These are phyloP conservation scores for Fusarium camptoceras DNA, from an alignment of 2,329 filamentous ascomycete genomes.

Conservation along the genomic window DNA sequence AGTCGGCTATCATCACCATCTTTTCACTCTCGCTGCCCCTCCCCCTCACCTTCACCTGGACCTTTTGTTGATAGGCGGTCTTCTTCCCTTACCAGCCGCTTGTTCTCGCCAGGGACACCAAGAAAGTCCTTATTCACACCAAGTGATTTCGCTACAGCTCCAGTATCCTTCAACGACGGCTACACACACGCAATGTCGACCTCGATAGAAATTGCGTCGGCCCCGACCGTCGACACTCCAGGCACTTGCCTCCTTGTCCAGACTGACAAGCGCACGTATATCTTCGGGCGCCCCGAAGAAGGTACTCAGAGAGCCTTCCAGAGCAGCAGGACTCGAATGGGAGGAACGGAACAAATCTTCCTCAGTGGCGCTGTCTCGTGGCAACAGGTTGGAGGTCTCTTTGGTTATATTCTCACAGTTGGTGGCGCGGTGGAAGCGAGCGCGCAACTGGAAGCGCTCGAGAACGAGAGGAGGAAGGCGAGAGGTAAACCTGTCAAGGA, in stretches of 20 bases:
- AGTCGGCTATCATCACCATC: slow-evolving; percentile 6
- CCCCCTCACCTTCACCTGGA: not conserved
- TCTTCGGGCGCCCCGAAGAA: slow-evolving; percentile 86
- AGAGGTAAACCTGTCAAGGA: slow-evolving; percentile 52
- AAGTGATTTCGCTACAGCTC: not conserved
- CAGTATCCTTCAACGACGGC: too few relatives aligned
- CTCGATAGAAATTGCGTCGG: slow-evolving; percentile 79
- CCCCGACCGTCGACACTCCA: slow-evolving; percentile 88
- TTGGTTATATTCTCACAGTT: slow-evolving; percentile 87
- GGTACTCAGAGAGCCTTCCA: slow-evolving; percentile 83
- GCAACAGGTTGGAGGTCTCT: slow-evolving; percentile 80
- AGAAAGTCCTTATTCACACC: not conserved
- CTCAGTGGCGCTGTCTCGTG: slow-evolving; percentile 82
- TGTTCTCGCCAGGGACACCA: not conserved
- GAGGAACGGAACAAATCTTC: slow-evolving; percentile 81
- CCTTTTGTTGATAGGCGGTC: slow-evolving; percentile 7
- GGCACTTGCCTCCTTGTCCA: slow-evolving; percentile 83
- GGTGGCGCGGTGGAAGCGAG: slow-evolving; percentile 72
- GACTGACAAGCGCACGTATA: slow-evolving; percentile 83
- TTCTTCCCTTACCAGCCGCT: not conserved
- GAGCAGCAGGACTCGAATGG: slow-evolving; percentile 73
- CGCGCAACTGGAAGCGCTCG: slow-evolving; percentile 54
- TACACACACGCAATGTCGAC: slow-evolving; percentile 70
- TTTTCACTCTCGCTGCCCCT: not conserved
- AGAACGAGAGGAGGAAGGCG: slow-evolving; percentile 56